Evolutionary conservation across 345 rosid genomes (phyloP), one percentile per base, ranked within the genome.

Genomic region (Gossypium herbaceum): DNA sequence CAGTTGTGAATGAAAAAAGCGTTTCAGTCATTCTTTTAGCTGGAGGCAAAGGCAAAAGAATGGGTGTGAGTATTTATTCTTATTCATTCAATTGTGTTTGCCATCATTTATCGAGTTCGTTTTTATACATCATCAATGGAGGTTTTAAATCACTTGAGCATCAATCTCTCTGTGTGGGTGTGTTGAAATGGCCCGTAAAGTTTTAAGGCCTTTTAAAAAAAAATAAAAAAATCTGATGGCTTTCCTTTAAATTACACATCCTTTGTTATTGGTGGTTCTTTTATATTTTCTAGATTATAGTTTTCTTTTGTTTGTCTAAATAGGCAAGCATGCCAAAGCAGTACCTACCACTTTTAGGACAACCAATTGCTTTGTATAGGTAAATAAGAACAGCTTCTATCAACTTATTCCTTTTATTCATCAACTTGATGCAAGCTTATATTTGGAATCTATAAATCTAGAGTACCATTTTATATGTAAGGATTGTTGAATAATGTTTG

Each of bases 251-350:
- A 10, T 47, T 34, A 12, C n/a, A 5, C 54, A 44, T 78, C 60
- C 73, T 34, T 4, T 81, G 44, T 66, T 66, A 75, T 73, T 67
- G 68, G 55, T 48, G 29, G 43, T 68, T 80, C 66, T 74, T 80
- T 75, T 83, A 72, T 44, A 70, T 77, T 74, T 77, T 79, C 78
- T 76, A 65, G 77, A 77, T 86, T 82, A 86, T 76, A 62, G 73
- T 70, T 84, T 79, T 80, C 45, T 69, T 81, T 73, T 93, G 61
- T 85, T 84, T 82, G 76, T 85, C 79, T 58, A 73, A 78, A 82
- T 78, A 94, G 98, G 94, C 94, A 59, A 88, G 75, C 88, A 94
- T 94, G 85, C 98, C 98, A 68, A 94, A 94, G 90, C 98, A 94
- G 78, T 94, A 94, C 81, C 93, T 94, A 71, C 97, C 97, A 7